Base-by-base conservation (phyloP, 1,284 basidiomycete genomes). In the Ceratobasidium sp. region DNA sequence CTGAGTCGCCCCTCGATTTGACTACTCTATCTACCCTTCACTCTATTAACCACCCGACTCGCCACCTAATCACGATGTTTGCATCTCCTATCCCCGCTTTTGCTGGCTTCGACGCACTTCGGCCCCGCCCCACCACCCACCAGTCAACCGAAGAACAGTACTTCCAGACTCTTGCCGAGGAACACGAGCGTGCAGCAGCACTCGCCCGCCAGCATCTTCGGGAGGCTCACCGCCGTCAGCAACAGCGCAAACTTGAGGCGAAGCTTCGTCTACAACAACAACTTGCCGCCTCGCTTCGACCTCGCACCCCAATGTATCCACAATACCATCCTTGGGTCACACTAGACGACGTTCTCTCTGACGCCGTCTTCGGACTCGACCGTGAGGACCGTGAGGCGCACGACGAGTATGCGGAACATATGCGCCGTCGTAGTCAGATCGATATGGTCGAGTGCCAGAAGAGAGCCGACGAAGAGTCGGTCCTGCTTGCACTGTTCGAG, bases 141-240 rank as follows among this genome's bases (percentile, higher is more conserved):
- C 74, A 41, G 1, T 75, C 69, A 8, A 27, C 51, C 48, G 69
- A 72, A 27, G 75, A 75, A 44, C 75, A 71, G 27, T 73, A 73
- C 53, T 73, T 64, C n/a, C 56, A 60, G 11, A 11, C 44, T 5
- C n/a, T 75, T 19, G 75, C 75, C 19, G 75, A 75, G 36, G 67
- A 75, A 48, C 69, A 75, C 62, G 56, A 66, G 22, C 75, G 75
- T 9, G 67, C 60, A 17, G 75, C 75, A 17, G 67, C 69, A 2
- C 36, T 47, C 15, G 75, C 69, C 15, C 53, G 65, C 51, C 29
- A 67, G 48, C 65, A 51, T 31, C 33, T 67, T 22, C 29, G 44
- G 14, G 47, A 67, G 36, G 65, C 36, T 51, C 65, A 53, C 47
- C n/a, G n/a, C n/a, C 44, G 53, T 19, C 63, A 48, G 8, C 65